These are phyloP conservation scores for Rosa lucieae DNA, from an alignment of 306 rosid species.

Conservation along the genomic window DNA sequence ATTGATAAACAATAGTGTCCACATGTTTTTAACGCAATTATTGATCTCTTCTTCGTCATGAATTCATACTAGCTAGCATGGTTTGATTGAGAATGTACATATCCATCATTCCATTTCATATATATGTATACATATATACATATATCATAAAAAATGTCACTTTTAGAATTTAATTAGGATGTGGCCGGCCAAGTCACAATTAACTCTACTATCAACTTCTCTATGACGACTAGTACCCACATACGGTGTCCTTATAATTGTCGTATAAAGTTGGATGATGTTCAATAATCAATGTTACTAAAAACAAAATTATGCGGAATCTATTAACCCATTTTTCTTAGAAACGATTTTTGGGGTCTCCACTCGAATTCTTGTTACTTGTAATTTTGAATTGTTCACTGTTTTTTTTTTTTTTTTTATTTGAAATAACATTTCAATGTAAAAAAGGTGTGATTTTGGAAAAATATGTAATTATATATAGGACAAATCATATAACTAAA, in stretches of 20 bases:
- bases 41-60: not conserved
- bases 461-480: no score
- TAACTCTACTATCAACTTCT: slow-evolving; percentile 21
- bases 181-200: slow-evolving; percentile 2
- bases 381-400: no score
- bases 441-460: no score
- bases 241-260: not conserved
- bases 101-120: slow-evolving; percentile 11
- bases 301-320: no score
- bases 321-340: no score
- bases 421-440: no score
- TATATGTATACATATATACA: not conserved
- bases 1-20: not conserved
- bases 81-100: not conserved
- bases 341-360: no score
- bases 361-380: no score
- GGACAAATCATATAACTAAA: no score
- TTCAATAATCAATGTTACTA: not conserved
- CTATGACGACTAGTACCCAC: not conserved
- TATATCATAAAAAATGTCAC: not conserved
- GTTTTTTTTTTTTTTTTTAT: no score
- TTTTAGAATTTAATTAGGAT: slow-evolving; percentile 7
- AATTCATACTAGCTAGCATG: not conserved
- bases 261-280: not conserved
- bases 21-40: not conserved